Evolutionary conservation across 2,329 filamentous ascomycete species (phyloP).

Genomic region (Phialemoniopsis sp.): DNA sequence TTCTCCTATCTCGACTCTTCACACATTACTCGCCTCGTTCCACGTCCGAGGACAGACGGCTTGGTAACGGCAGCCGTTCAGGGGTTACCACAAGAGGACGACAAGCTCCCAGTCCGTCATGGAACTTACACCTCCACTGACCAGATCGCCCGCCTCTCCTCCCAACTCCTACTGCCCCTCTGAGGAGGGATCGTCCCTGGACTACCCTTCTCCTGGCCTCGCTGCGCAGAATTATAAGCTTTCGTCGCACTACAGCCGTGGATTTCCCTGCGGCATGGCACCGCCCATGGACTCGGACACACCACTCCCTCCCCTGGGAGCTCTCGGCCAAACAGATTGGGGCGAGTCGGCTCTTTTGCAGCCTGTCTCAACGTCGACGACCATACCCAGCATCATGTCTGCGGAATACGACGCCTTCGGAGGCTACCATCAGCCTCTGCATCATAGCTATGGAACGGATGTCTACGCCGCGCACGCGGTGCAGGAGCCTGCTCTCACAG

Average conservation of each 20-base stretch:
- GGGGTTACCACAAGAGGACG: background rate
- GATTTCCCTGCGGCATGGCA: conserved; percentile 32
- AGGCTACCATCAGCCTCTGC: conserved; percentile 33
- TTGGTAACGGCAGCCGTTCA: background rate
- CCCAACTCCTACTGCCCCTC: conserved; percentile 39
- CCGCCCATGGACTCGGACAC: conserved; percentile 28
- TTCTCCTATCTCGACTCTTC: too few species aligned
- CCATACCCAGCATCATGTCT: conserved; percentile 40
- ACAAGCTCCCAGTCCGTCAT: conserved; percentile 22
- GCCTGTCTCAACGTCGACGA: conserved; percentile 31
- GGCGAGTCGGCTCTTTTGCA: conserved; percentile 32
- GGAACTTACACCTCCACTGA: conserved; percentile 46
- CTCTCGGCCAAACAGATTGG: conserved; percentile 40
- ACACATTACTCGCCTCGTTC: too few species aligned
- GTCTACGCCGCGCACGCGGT: conserved; percentile 36
- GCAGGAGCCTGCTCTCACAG: conserved; percentile 20
- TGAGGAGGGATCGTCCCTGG: conserved; percentile 31
- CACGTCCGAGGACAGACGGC: background rate
- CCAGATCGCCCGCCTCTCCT: conserved; percentile 36
- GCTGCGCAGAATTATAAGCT: conserved; percentile 38
- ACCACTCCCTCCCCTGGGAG: conserved; percentile 30
- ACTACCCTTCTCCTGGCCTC: conserved; percentile 41
- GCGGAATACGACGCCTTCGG: conserved; percentile 48
- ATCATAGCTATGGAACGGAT: conserved; percentile 37
- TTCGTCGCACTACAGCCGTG: conserved; percentile 31